These are phyloP conservation scores for Trichoderma erinaceum DNA, from an alignment of 495 filamentous ascomycete species.

Conservation along the genomic window DNA sequence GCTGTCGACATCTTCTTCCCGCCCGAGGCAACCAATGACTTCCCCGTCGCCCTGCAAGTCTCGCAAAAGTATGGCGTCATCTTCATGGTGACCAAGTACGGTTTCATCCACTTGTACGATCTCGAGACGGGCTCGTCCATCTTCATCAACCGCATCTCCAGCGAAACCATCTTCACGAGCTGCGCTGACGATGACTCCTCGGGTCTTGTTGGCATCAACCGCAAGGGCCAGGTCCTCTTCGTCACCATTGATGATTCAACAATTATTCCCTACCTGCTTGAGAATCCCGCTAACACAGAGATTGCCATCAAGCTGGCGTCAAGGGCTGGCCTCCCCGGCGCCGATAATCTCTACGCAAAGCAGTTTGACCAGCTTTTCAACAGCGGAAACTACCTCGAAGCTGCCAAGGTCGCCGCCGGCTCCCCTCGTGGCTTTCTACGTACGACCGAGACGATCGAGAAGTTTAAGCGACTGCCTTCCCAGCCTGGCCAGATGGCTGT, in stretches of 20 bases:
- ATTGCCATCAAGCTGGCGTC: slow-evolving; percentile 95
- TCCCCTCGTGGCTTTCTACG: slow-evolving; percentile 93
- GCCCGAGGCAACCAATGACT: slow-evolving; percentile 87
- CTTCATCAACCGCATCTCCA: slow-evolving; percentile 99
- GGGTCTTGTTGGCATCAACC: slow-evolving; percentile 91
- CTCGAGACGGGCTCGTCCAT: slow-evolving; percentile 95
- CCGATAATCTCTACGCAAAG: slow-evolving; percentile 87
- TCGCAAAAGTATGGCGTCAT: slow-evolving; percentile 92
- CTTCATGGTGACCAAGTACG: slow-evolving; percentile 97
- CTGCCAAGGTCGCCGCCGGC: slow-evolving; percentile 92
- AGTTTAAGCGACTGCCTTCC: slow-evolving; percentile 79
- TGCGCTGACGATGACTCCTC: slow-evolving; percentile 74
- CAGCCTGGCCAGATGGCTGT: slow-evolving; percentile 76
- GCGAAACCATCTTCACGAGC: slow-evolving; percentile 97
- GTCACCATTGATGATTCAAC: slow-evolving; percentile 87
- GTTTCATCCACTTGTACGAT: slow-evolving; percentile 98
- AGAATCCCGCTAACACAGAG: slow-evolving; percentile 85
- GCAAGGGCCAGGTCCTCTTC: slow-evolving; percentile 92
- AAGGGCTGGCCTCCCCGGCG: slow-evolving; percentile 84
- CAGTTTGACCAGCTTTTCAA: slow-evolving; percentile 83
- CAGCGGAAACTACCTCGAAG: slow-evolving; percentile 71
- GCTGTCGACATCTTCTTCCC: slow-evolving; percentile 98
- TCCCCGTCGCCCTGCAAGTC: slow-evolving; percentile 97
- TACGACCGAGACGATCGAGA: slow-evolving; percentile 86
- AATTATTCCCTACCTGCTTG: slow-evolving; percentile 87